phyloP scores from a whole-genome alignment of 768 basidiomycete species.

The Peribolospora baueri region DNA sequence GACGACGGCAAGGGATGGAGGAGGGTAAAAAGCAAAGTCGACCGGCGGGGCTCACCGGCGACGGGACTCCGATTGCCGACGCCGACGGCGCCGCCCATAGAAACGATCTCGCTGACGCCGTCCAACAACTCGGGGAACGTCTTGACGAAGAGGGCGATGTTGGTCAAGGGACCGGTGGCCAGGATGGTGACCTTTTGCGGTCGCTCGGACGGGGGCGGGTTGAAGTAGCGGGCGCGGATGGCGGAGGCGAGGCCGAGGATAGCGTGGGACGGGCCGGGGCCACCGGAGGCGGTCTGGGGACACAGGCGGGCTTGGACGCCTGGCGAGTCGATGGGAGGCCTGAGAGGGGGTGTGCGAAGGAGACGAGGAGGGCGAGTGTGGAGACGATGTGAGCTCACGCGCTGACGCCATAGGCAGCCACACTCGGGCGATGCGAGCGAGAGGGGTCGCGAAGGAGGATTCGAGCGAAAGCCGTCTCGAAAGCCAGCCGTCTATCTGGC shows the following conservation, averaged over 20 bases:
- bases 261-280: no score
- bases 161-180: conserved; percentile 67
- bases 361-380: background rate
- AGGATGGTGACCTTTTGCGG: conserved; percentile 46
- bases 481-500: no score
- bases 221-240: no score
- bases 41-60: conserved; percentile 27
- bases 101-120: conserved; percentile 44
- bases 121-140: conserved; percentile 29
- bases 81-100: conserved; percentile 82
- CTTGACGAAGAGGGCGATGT: conserved; percentile 41
- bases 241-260: no score
- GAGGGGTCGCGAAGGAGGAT: conserved; percentile 15
- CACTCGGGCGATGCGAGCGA: conserved; percentile 25
- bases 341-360: no score
- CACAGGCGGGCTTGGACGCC: no score
- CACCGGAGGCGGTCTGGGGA: no score
- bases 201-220: conserved; percentile 33
- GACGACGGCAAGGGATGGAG: no score
- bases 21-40: no score
- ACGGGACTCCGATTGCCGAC: conserved; percentile 55
- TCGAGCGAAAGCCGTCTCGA: no score
- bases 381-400: background rate
- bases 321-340: no score
- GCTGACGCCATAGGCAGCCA: conserved; percentile 15